Percentiles rank a stretch among this genome's conserved stretches.
Evolutionary conservation across 2,329 filamentous ascomycete species (phyloP).

Genomic region (Dendrostoma leiphaemia): DNA sequence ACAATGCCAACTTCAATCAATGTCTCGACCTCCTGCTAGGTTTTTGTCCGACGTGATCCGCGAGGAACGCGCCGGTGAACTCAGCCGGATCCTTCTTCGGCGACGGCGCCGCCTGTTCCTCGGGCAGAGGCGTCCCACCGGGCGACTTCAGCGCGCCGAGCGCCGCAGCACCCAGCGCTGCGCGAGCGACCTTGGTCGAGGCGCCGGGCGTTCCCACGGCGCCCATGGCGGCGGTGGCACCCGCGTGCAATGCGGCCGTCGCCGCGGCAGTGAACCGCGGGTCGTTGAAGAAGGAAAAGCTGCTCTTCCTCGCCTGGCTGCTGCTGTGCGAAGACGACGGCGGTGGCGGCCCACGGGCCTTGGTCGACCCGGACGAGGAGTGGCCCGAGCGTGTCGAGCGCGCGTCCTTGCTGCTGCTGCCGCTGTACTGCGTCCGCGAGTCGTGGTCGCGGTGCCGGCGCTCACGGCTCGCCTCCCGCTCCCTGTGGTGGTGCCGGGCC

Average conservation of each 20-base stretch:
- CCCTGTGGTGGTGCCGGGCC: slow-evolving; percentile 1
- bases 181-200: slow-evolving; percentile 23
- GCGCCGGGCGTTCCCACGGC: slow-evolving; percentile 22
- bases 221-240: slow-evolving; percentile 22
- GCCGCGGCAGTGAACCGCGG: slow-evolving; percentile 25
- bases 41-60: neutral
- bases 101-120: neutral
- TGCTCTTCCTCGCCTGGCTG: neutral
- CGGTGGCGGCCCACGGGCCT: neutral
- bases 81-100: neutral
- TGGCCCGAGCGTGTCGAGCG: neutral
- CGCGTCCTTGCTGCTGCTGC: neutral
- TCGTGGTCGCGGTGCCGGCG: neutral
- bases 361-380: neutral
- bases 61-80: neutral
- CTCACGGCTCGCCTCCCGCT: neutral
- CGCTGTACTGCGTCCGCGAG: slow-evolving; percentile 4
- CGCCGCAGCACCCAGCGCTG: slow-evolving; percentile 25
- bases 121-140: neutral
- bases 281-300: slow-evolving; percentile 13
- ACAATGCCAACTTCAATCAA: too few species aligned
- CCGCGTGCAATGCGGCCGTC: slow-evolving; percentile 24
- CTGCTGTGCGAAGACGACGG: neutral
- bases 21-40: neutral
- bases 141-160: slow-evolving; percentile 20